Evolutionary conservation across 164 flowering plant species (phyloP).

Genomic region (Dillenia turbinata): DNA sequence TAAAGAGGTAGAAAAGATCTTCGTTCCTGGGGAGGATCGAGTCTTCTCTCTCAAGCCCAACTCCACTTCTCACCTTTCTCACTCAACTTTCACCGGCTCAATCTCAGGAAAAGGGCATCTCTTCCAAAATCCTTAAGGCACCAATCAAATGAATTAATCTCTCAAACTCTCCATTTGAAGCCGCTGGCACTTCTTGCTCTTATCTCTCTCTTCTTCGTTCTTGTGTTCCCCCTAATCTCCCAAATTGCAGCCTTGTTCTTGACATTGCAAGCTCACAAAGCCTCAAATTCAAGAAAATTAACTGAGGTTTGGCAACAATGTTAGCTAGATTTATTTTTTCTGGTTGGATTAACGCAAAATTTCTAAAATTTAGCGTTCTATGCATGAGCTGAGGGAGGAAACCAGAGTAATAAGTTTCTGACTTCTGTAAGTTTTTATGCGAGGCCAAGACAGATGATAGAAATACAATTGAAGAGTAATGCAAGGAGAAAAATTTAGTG

Average conservation of each 20-base stretch:
- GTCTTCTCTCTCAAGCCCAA: slow-evolving; percentile 11
- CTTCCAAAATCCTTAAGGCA: slow-evolving; percentile 9
- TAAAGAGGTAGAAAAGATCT: too few species aligned
- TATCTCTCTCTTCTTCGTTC: slow-evolving; percentile 37
- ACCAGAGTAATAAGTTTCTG: too few species aligned
- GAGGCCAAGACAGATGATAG: too few species aligned
- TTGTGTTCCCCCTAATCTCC: slow-evolving; percentile 21
- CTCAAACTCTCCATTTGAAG: slow-evolving; percentile 39
- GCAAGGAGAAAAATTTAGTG: too few species aligned
- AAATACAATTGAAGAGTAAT: too few species aligned
- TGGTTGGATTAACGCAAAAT: too few species aligned
- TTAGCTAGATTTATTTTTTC: too few species aligned
- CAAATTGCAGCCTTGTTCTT: slow-evolving; percentile 21
- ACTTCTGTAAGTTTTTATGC: too few species aligned
- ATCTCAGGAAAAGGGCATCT: slow-evolving; percentile 8
- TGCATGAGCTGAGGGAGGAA: too few species aligned
- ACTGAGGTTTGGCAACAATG: too few species aligned
- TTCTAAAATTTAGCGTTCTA: too few species aligned
- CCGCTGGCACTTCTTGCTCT: slow-evolving; percentile 48
- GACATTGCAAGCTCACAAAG: slow-evolving; percentile 42
- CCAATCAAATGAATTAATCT: slow-evolving; percentile 29
- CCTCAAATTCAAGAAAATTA: slow-evolving; percentile 16
- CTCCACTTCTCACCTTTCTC: slow-evolving; percentile 36
- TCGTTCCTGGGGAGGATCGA: too few species aligned
- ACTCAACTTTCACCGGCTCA: slow-evolving; percentile 9